These are phyloP conservation scores for Pseudogymnoascus sp. DNA, from an alignment of 2,329 filamentous ascomycete genomes.

Conservation along the genomic window DNA sequence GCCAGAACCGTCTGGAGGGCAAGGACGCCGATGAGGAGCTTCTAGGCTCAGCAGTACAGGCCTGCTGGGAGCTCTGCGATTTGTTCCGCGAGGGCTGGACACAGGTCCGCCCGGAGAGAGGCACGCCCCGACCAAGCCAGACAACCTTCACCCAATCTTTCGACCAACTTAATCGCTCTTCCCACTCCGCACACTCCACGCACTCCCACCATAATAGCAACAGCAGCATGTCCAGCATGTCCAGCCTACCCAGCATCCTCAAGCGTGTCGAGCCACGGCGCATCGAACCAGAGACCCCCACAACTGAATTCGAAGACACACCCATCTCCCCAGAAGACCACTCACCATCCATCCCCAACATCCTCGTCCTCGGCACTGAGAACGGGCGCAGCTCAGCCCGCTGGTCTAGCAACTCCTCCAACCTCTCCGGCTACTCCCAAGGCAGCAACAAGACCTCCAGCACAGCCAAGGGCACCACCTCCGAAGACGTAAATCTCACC, in stretches of 20 bases:
- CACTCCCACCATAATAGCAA: slow-evolving; percentile 18
- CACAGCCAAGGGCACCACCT: slow-evolving; percentile 61
- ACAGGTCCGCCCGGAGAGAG: slow-evolving; percentile 74
- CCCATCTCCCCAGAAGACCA: slow-evolving; percentile 73
- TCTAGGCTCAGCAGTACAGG: slow-evolving; percentile 78
- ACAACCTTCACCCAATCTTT: slow-evolving; percentile 58
- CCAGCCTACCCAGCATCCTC: slow-evolving; percentile 39
- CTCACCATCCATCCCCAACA: slow-evolving; percentile 71
- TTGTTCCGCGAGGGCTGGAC: slow-evolving; percentile 90
- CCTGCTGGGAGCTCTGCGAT: slow-evolving; percentile 91
- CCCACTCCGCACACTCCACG: slow-evolving; percentile 42
- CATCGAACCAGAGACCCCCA: slow-evolving; percentile 74
- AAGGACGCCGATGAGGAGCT: slow-evolving; percentile 72
- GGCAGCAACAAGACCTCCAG: slow-evolving; percentile 56
- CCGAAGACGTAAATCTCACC: slow-evolving; percentile 68
- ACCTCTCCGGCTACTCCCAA: slow-evolving; percentile 71
- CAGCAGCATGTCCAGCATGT: slow-evolving; percentile 31
- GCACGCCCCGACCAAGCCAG: slow-evolving; percentile 75
- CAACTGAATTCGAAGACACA: slow-evolving; percentile 90
- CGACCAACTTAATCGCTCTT: slow-evolving; percentile 38
- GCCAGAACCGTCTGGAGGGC: slow-evolving; percentile 70
- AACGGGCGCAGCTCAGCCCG: slow-evolving; percentile 53
- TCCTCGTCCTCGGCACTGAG: slow-evolving; percentile 72
- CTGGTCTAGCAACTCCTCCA: slow-evolving; percentile 77
- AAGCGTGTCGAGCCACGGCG: slow-evolving; percentile 35